Conservation (phyloP, 768 basidiomycete genomes). For the Calvatia gigantea region DNA sequence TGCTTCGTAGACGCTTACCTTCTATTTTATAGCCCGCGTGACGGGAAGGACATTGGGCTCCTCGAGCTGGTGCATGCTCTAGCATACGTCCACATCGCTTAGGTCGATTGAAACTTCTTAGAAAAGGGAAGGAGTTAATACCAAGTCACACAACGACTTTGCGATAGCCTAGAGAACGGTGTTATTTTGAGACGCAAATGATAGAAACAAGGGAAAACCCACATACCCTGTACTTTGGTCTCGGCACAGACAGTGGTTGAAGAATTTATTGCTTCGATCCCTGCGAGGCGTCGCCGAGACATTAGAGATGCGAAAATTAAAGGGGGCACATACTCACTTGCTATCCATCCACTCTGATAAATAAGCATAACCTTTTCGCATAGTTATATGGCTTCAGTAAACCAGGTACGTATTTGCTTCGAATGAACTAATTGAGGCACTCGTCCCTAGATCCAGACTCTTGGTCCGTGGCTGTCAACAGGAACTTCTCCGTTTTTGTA, state of each 20-base stretch:
- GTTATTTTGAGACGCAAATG: neutral
- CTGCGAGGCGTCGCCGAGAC: constrained; percentile 64
- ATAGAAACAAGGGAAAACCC: neutral
- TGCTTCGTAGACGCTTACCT: too few species aligned
- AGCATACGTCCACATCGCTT: too few species aligned
- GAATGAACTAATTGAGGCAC: constrained; percentile 85
- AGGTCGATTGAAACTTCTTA: too few species aligned
- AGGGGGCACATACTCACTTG: constrained; percentile 48
- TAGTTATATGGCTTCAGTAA: constrained; percentile 95
- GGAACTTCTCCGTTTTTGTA: constrained; percentile 82
- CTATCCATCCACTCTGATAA: constrained; percentile 93
- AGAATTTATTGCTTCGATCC: constrained; percentile 91
- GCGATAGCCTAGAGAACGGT: constrained; percentile 61
- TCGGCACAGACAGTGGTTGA: constrained; percentile 79
- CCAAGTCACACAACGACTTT: constrained; percentile 80
- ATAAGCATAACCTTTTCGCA: constrained; percentile 90
- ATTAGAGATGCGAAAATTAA: constrained; percentile 11
- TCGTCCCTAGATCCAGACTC: constrained; percentile 88
- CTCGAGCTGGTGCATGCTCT: too few species aligned
- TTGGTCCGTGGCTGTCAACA: constrained; percentile 93
- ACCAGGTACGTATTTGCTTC: constrained; percentile 96
- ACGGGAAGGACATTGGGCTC: too few species aligned
- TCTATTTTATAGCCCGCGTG: too few species aligned
- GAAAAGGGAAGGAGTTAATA: constrained; percentile 26
- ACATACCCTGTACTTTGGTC: constrained; percentile 80